Evolutionary conservation across 108 stramenopile species (phyloP), one percentile per base, ranked within the genome.

Genomic region (Bacterosira constricta): DNA sequence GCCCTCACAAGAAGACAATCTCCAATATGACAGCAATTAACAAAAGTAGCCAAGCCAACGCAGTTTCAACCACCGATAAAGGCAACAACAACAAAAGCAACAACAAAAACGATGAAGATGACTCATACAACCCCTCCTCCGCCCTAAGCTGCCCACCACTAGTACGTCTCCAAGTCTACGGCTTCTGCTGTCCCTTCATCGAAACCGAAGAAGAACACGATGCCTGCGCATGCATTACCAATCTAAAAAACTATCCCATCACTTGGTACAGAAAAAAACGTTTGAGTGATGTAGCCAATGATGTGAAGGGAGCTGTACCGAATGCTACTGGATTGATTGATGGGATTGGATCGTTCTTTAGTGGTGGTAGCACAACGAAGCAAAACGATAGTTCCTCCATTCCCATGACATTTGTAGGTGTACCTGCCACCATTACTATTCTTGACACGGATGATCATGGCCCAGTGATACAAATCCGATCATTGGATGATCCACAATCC

Each of bases 181-280:
- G 75, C 1, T 20, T 77, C 13, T 77, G 75, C 62, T 77, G 75
- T 27, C 67, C 67, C 31, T 56, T 77, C 45, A 23, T 77, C 42
- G 75, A 77, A 62, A 31, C 67, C 4, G 61, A 68, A 29, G 57
- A 54, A 29, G 75, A 77, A 27, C 61, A 30, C 21, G 51, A 63
- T 1, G 75, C 75, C 1, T 60, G 75, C 4, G 46, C 25, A 0
- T 31, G 67, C 18, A 34, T 29, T 39, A 44, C 60, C 10, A 30
- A 45, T 17, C 35, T 77, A 17, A 35, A 61, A 32, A 42, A 52
- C 44, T 69, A 69, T 55, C 75, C 75, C 52, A 77, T 77, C 20
- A 55, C 44, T 10, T 77, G 75, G 75, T 77, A 77, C 52, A 42
- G 75, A 27, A 58, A 68, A 32, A 61, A 60, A 51, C 21, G 8